phyloP scores from a whole-genome alignment of 306 rosid genomes.

The Lithocarpus polystachyus region DNA sequence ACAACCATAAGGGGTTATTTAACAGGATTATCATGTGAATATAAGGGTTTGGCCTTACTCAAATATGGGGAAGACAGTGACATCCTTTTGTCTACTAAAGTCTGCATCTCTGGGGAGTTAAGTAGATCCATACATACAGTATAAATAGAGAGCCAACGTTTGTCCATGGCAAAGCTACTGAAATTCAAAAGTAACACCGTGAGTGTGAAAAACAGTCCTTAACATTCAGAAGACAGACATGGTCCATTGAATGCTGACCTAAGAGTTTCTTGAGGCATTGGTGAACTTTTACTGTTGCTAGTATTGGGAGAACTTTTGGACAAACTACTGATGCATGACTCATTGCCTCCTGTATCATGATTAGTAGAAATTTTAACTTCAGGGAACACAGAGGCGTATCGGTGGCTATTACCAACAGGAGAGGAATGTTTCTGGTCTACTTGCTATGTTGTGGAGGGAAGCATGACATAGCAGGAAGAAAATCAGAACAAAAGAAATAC shows the following conservation, averaged over 20 bases:
- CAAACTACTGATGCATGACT: constrained; percentile 22
- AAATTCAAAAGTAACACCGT: constrained; percentile 28
- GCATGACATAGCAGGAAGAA: not conserved
- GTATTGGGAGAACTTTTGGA: constrained; percentile 32
- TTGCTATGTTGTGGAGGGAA: constrained; percentile 11
- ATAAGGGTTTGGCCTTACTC: constrained; percentile 41
- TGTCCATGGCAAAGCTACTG: constrained; percentile 54
- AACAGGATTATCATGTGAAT: constrained; percentile 5
- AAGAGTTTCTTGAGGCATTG: constrained; percentile 26
- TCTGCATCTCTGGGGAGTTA: constrained; percentile 55
- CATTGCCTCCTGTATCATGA: constrained; percentile 18
- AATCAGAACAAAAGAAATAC: not conserved
- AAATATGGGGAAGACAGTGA: constrained; percentile 27
- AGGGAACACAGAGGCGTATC: constrained; percentile 32
- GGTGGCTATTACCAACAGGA: constrained; percentile 35
- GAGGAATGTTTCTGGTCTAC: constrained; percentile 23
- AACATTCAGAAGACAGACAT: constrained; percentile 13
- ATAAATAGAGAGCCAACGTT: constrained; percentile 58
- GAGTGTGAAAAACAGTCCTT: constrained; percentile 18
- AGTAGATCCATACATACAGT: constrained; percentile 61
- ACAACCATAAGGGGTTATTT: not conserved
- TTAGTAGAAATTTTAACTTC: constrained; percentile 30
- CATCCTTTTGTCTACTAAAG: constrained; percentile 32
- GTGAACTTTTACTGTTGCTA: constrained; percentile 22
- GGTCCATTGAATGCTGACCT: constrained; percentile 32